phyloP scores from a whole-genome alignment of 1,284 basidiomycete genomes.

The Papiliotrema fonsecae region DNA sequence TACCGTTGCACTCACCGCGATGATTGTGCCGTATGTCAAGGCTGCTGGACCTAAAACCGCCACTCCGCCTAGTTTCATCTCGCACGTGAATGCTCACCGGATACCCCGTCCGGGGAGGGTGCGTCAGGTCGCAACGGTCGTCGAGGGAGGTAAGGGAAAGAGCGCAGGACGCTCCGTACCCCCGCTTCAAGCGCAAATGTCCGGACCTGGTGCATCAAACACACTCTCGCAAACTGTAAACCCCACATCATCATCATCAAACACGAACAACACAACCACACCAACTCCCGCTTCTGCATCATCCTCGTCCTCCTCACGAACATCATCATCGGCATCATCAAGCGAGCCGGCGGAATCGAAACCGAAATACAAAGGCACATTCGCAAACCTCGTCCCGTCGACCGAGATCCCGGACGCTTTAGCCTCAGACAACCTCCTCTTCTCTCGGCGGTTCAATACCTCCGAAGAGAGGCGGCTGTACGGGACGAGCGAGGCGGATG shows the following conservation, averaged over 20 bases:
- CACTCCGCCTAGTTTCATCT: conserved; percentile 1
- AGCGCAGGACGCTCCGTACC: no score
- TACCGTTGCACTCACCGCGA: conserved; percentile 4
- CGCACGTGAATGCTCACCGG: background rate
- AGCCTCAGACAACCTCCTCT: background rate
- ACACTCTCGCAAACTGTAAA: no score
- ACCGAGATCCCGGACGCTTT: background rate
- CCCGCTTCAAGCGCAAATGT: no score
- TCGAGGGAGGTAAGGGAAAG: no score
- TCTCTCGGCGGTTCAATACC: conserved; percentile 26
- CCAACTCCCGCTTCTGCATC: background rate
- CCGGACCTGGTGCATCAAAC: no score
- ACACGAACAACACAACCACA: no score
- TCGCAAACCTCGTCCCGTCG: background rate
- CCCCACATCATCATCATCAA: no score
- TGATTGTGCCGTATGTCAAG: conserved; percentile 3
- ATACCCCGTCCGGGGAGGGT: background rate
- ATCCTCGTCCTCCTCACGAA: no score
- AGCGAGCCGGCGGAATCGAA: background rate
- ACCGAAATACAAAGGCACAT: no score
- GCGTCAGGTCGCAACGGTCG: background rate
- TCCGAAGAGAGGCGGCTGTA: conserved; percentile 26
- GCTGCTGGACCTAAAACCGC: background rate
- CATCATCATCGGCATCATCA: background rate
- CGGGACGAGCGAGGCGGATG: conserved; percentile 13